These are phyloP conservation scores for Cicer judaicum DNA, from an alignment of 306 rosid genomes.

Conservation along the genomic window DNA sequence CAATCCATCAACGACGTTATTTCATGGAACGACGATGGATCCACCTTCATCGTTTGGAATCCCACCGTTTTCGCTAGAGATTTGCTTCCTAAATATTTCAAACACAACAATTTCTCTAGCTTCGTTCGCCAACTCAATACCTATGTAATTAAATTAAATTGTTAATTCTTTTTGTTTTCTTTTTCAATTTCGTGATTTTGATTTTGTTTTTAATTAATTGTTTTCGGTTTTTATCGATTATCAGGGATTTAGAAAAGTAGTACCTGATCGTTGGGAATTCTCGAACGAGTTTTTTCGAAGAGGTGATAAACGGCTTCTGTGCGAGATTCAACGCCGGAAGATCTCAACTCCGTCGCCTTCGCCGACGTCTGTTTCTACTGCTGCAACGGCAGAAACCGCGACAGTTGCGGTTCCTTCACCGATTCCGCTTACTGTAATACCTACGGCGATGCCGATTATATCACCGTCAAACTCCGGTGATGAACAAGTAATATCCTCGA, in stretches of 20 bases:
- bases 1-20: conserved; percentile 72
- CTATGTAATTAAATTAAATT: conserved; percentile 56
- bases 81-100: conserved; percentile 83
- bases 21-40: conserved; percentile 92
- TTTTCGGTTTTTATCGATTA: background rate
- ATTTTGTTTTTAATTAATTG: background rate
- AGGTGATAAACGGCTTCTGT: conserved; percentile 70
- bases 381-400: background rate
- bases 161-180: background rate
- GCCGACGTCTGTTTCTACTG: background rate
- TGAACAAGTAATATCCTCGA: conserved; percentile 71
- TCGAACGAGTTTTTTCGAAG: conserved; percentile 73
- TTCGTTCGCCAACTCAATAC: conserved; percentile 96
- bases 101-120: conserved; percentile 95
- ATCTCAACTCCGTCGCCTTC: conserved; percentile 41
- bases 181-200: background rate
- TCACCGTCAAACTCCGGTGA: conserved; percentile 77
- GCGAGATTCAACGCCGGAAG: conserved; percentile 86
- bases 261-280: conserved; percentile 95
- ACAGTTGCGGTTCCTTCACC: conserved; percentile 33
- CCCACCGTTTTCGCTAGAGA: conserved; percentile 87
- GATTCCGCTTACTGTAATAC: conserved; percentile 42
- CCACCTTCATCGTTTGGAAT: conserved; percentile 91
- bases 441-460: conserved; percentile 42
- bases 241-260: conserved; percentile 85